Evolutionary conservation across 805 yeast genomes (phyloP).

Genomic region (Candida morakotiae): DNA sequence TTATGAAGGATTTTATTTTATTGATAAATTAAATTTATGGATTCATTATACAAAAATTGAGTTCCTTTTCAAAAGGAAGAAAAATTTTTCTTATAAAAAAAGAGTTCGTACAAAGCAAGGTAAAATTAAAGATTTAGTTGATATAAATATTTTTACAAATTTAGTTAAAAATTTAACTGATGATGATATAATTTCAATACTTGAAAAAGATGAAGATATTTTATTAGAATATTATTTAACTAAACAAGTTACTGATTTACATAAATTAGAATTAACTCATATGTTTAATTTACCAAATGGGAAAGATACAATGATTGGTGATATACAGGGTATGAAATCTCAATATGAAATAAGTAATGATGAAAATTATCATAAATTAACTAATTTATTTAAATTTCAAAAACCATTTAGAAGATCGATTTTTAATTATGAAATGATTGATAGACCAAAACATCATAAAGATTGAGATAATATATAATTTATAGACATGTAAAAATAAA

Average conservation of each 20-base stretch:
- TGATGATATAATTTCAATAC: constrained; percentile 15
- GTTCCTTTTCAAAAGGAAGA: constrained; percentile 12
- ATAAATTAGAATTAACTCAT: constrained; percentile 18
- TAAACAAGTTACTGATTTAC: constrained; percentile 21
- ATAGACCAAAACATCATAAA: constrained; percentile 18
- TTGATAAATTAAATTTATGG: constrained; percentile 17
- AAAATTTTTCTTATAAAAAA: no score
- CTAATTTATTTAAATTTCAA: constrained; percentile 17
- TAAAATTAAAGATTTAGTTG: constrained; percentile 10
- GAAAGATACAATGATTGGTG: constrained; percentile 18
- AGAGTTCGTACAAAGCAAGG: constrained; percentile 12
- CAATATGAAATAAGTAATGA: constrained; percentile 11
- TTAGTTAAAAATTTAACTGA: constrained; percentile 15
- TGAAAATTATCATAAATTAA: constrained; percentile 18
- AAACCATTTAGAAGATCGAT: constrained; percentile 22
- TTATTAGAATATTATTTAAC: constrained; percentile 24
- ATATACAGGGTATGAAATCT: constrained; percentile 15
- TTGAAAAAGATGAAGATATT: constrained; percentile 18
- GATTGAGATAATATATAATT: not conserved
- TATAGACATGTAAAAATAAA: not conserved
- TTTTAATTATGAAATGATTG: constrained; percentile 23
- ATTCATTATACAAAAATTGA: constrained; percentile 13
- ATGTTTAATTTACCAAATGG: constrained; percentile 18
- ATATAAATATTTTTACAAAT: constrained; percentile 13
- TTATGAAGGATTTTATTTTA: constrained; percentile 17